Conservation (phyloP, 2,329 filamentous ascomycete genomes). For the Calcarisporium arbuscula region DNA sequence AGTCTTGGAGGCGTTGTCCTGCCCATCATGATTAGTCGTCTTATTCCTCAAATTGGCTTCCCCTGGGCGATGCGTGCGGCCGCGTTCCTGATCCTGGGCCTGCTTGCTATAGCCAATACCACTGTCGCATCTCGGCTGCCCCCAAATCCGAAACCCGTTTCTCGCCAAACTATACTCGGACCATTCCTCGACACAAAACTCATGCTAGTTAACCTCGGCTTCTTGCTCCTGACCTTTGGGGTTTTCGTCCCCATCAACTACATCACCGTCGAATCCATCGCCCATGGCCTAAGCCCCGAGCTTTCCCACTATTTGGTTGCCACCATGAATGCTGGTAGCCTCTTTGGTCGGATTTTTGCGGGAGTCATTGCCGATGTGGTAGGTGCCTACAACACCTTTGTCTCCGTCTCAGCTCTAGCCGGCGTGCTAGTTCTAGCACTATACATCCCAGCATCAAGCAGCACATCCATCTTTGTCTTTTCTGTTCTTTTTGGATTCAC, state of each 20-base stretch:
- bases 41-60: conserved; percentile 24
- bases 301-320: conserved; percentile 28
- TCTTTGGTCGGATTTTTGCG: conserved; percentile 29
- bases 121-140: conserved; percentile 16
- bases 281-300: conserved; percentile 18
- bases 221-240: conserved; percentile 29
- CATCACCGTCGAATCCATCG: conserved; percentile 23
- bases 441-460: conserved; percentile 30
- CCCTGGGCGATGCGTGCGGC: conserved; percentile 25
- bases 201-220: conserved; percentile 20
- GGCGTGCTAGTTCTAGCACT: conserved; percentile 32
- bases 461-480: conserved; percentile 28
- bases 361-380: conserved; percentile 28
- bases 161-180: too few species aligned
- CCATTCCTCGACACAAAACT: conserved; percentile 29
- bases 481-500: conserved; percentile 35
- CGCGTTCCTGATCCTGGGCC: conserved; percentile 24
- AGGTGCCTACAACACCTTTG: conserved; percentile 35
- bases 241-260: conserved; percentile 31
- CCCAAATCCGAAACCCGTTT: conserved; percentile 11
- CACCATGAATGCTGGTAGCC: conserved; percentile 30
- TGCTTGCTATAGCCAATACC: conserved; percentile 24
- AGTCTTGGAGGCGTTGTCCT: conserved; percentile 26
- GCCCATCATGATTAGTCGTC: conserved; percentile 23
- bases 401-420: conserved; percentile 38